A percentile compares a stretch with the other conserved stretches of the same genome.
Evolutionary conservation across 106 monocot genomes (phyloP).

Genomic region (Iris macrosiphon): DNA sequence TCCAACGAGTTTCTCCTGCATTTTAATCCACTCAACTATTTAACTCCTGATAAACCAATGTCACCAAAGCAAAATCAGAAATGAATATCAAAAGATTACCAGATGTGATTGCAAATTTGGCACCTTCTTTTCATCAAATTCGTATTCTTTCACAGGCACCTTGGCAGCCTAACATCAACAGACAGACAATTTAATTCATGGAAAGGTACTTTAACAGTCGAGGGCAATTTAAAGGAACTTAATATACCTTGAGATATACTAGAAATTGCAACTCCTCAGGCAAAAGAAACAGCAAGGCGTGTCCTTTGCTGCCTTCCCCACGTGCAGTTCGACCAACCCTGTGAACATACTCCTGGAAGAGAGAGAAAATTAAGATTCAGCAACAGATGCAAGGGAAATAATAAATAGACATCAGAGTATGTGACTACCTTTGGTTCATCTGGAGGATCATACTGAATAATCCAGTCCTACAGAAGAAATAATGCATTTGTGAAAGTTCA

Average conservation of each 20-base stretch:
- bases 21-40: background rate
- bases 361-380: slow-evolving; percentile 1
- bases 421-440: slow-evolving; percentile 85
- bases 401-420: background rate
- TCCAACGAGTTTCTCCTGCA: slow-evolving; percentile 69
- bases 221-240: background rate
- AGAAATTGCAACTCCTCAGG: slow-evolving; percentile 85
- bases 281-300: slow-evolving; percentile 74
- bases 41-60: background rate
- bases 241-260: slow-evolving; percentile 63
- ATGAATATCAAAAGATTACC: slow-evolving; percentile 24
- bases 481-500: background rate
- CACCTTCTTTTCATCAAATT: slow-evolving; percentile 53
- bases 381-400: background rate
- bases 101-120: slow-evolving; percentile 71
- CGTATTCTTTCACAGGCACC: slow-evolving; percentile 67
- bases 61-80: background rate
- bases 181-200: background rate
- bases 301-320: slow-evolving; percentile 72
- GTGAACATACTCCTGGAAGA: slow-evolving; percentile 75
- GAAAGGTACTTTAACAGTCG: background rate
- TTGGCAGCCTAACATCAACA: slow-evolving; percentile 57
- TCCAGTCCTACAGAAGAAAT: slow-evolving; percentile 65
- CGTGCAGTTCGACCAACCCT: slow-evolving; percentile 95
- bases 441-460: slow-evolving; percentile 96